These are phyloP conservation scores for Fusarium sp. DNA, from an alignment of 2,329 filamentous ascomycete genomes.

Conservation along the genomic window DNA sequence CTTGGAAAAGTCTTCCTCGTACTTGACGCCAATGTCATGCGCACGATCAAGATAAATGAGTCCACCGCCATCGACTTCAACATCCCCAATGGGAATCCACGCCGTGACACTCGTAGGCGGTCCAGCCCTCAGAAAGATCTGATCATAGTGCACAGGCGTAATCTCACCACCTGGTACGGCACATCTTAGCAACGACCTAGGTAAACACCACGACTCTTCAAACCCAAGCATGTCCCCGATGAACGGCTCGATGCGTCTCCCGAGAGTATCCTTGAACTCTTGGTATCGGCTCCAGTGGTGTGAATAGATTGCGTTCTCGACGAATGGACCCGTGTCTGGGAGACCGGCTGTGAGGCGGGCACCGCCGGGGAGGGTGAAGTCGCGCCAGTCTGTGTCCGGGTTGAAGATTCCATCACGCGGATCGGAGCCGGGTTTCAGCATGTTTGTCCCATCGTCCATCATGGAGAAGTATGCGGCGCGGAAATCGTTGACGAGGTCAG, in stretches of 20 bases:
- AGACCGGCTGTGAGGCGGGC: neutral
- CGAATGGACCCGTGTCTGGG: neutral
- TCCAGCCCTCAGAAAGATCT: neutral
- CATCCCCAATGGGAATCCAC: neutral
- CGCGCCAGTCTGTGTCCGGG: neutral
- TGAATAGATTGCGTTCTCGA: neutral
- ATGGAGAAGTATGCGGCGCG: neutral
- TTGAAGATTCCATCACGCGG: neutral
- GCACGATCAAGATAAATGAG: neutral
- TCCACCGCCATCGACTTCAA: neutral
- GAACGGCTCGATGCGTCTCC: neutral
- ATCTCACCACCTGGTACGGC: neutral
- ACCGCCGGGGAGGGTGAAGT: neutral
- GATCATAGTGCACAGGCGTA: neutral
- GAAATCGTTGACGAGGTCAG: neutral
- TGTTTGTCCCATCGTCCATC: neutral
- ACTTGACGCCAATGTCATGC: neutral
- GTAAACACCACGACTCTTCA: neutral
- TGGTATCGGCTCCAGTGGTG: neutral
- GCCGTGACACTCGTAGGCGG: neutral
- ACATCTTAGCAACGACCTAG: neutral
- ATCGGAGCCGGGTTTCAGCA: neutral
- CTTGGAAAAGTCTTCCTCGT: neutral
- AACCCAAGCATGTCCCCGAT: neutral
- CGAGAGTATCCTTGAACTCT: neutral